These are phyloP conservation scores for Kwoniella bestiolae DNA, from an alignment of 768 basidiomycete genomes.

Conservation along the genomic window DNA sequence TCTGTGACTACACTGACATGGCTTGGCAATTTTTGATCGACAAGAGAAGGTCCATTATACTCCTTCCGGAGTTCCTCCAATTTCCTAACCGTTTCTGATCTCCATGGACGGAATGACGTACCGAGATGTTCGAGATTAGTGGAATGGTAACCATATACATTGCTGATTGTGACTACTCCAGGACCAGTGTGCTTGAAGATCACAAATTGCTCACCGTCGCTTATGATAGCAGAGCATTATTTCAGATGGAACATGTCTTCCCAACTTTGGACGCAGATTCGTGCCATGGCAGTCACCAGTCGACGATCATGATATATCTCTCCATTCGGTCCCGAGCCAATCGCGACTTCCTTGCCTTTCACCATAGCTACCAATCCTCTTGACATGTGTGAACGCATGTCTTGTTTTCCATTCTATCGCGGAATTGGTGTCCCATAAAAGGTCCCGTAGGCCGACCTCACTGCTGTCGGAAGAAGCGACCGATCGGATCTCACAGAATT, in stretches of 20 bases:
- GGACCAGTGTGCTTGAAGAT: neutral
- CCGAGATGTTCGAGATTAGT: neutral
- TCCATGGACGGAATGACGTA: neutral
- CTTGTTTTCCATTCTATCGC: neutral
- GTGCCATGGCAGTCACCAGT: neutral
- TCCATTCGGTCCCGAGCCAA: neutral
- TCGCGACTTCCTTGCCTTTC: neutral
- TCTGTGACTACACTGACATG: neutral
- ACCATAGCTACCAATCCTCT: neutral
- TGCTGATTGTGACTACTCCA: neutral
- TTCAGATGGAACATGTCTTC: neutral
- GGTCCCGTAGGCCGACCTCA: neutral
- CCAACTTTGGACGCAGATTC: neutral
- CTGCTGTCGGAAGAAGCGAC: neutral
- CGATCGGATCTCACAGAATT: neutral
- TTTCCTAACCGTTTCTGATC: neutral
- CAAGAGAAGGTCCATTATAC: neutral
- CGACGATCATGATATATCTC: neutral
- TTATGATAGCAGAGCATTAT: neutral
- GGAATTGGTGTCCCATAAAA: neutral
- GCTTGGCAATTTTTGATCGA: neutral
- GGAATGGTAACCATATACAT: neutral
- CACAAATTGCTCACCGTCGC: neutral
- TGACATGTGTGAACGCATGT: neutral
- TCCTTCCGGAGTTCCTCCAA: neutral